These are phyloP conservation scores for Selaginella tamariscina DNA, from an alignment of 75 land plant species.

Conservation along the genomic window DNA sequence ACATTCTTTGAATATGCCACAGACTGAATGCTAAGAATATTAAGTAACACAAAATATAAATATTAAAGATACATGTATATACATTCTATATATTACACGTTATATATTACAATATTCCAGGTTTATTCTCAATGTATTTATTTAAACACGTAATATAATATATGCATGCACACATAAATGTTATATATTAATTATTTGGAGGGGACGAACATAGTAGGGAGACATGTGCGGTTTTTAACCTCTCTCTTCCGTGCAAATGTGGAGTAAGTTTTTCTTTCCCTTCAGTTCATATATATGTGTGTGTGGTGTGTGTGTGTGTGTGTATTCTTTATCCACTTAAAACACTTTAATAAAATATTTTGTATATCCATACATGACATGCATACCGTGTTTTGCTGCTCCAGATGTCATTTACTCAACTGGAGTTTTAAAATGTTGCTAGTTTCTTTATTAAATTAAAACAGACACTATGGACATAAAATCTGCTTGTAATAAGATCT, in stretches of 20 bases:
- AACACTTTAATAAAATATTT: neutral
- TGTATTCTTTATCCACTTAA: neutral
- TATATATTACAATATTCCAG: too few species aligned
- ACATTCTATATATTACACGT: too few species aligned
- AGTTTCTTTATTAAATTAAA: neutral
- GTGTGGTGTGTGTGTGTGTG: neutral
- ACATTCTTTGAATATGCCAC: too few species aligned
- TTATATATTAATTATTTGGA: too few species aligned
- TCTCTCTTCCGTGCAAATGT: neutral
- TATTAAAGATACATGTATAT: too few species aligned
- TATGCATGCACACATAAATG: too few species aligned
- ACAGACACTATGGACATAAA: neutral
- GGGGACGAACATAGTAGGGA: neutral
- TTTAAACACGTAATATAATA: too few species aligned
- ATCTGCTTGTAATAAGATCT: neutral
- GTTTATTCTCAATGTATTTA: too few species aligned
- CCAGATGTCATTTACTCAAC: neutral
- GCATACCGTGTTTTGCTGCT: too few species aligned
- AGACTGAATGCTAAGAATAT: too few species aligned
- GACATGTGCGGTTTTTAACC: neutral
- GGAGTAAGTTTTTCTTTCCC: neutral
- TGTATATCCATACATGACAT: too few species aligned
- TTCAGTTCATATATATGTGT: neutral
- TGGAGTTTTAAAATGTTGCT: neutral
- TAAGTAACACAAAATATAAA: too few species aligned